Percentiles rank a stretch among this genome's conserved stretches.
Evolutionary conservation across 148 eudicot genomes (phyloP).

Genomic region (Beta vulgaris): DNA sequence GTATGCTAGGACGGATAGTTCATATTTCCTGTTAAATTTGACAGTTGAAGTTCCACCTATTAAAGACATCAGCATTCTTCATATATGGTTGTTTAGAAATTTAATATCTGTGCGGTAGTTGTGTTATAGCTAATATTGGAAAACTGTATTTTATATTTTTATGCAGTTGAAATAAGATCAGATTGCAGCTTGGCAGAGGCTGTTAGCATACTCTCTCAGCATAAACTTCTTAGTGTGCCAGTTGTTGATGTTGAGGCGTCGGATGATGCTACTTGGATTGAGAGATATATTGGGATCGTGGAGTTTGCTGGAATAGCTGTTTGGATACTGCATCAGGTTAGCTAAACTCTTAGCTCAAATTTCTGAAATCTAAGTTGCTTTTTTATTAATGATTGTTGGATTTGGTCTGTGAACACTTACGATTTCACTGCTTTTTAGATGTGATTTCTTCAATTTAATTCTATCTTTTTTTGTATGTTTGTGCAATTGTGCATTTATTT

Average conservation of each 20-base stretch:
- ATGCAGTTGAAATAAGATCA: constrained; percentile 76
- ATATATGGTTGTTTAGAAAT: not conserved
- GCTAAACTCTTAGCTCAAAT: constrained; percentile 3
- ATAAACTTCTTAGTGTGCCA: constrained; percentile 82
- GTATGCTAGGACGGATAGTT: not conserved
- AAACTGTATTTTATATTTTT: constrained; percentile 28
- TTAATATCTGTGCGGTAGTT: not conserved
- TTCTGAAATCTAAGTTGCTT: not conserved
- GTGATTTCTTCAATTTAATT: not conserved
- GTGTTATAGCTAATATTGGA: not conserved
- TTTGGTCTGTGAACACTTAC: not conserved
- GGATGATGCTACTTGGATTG: constrained; percentile 84
- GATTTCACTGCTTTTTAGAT: not conserved
- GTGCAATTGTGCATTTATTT: not conserved
- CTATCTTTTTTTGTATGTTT: not conserved
- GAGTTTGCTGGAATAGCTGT: constrained; percentile 97
- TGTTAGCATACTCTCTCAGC: constrained; percentile 66
- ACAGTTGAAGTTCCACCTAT: not conserved
- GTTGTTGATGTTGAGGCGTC: constrained; percentile 82
- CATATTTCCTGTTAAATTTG: not conserved
- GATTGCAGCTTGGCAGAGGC: constrained; percentile 83
- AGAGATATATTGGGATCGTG: constrained; percentile 81
- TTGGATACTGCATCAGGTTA: constrained; percentile 92
- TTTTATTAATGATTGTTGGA: not conserved
- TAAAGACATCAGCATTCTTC: not conserved